Base-by-base conservation (phyloP, 306 rosid genomes). In the Gynostemma pentaphyllum region DNA sequence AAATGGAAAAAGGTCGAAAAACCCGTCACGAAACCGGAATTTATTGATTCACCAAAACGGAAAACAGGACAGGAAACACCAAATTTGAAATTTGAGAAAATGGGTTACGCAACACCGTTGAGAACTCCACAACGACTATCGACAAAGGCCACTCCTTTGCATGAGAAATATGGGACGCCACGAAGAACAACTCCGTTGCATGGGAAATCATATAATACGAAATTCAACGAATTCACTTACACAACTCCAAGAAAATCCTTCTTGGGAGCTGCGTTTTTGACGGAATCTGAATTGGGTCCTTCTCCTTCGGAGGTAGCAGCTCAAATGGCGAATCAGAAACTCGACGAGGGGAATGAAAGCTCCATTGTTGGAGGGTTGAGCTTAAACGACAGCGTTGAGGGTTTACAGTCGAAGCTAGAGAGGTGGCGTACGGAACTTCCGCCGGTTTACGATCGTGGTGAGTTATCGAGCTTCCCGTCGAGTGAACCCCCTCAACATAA, bases 261-360 rank as follows among this genome's bases (percentile, higher is more conserved):
- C 49, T 24, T 66, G 69, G 65, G 74, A 67, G 11, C 16, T 13
- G 68, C 70, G 30, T 63, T 77, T 0, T 10, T 94, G 36, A 88
- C 99, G 0, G 82, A 88, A 65, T 94, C 99, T 0, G 95, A 88
- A 45, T 70, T 94, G 0, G 99, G 99, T 2, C 99, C 99, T 0
- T 94, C 97, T 1, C 87, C 99, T 0, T 94, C 99, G 1, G 99
- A 88, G 81, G 95, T 94, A 4, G 99, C 99, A 0, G 95, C 78
- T 0, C 78, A 70, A 0, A 57, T 94, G 50, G 97, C 95, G 0
- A 77, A 53, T 9, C 68, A 27, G 5, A 83, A 53, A 34, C 5
- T 15, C 23, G 90, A 82, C 0, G 87, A 77, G 15, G 87, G 70
- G 7, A 60, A 64, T 6, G 90, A 81, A 32, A 78, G 73, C 70